phyloP scores from a whole-genome alignment of 768 basidiomycete species.

The Russula emetica region DNA sequence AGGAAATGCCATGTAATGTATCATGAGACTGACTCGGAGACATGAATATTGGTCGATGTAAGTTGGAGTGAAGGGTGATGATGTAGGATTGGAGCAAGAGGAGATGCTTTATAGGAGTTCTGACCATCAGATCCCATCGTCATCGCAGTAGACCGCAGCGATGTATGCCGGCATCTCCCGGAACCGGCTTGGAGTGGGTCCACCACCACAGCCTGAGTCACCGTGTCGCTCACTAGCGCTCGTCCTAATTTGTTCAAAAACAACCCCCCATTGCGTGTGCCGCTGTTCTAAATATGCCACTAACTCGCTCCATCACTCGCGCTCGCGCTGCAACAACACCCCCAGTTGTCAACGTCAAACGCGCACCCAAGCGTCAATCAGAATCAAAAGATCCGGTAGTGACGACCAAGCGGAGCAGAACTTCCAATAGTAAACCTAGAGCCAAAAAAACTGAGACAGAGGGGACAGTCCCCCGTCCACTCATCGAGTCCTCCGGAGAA shows the following conservation, averaged over 20 bases:
- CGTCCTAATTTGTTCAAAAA: not conserved
- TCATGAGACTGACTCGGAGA: conserved; percentile 27
- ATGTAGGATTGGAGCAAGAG: not conserved
- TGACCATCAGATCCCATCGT: not conserved
- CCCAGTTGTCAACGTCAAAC: conserved; percentile 5
- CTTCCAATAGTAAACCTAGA: conserved; percentile 11
- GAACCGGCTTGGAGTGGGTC: not conserved
- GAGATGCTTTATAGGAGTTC: conserved; percentile 5
- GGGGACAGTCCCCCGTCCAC: not conserved
- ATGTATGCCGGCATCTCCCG: not conserved
- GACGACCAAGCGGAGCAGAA: conserved; percentile 19
- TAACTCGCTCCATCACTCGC: conserved; percentile 31
- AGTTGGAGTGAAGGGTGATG: not conserved
- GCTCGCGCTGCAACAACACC: not conserved
- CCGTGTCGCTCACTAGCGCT: not conserved
- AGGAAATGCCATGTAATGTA: not conserved
- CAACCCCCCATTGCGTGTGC: not conserved
- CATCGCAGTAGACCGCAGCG: not conserved
- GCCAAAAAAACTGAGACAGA: not conserved
- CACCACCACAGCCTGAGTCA: not conserved
- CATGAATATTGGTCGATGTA: conserved; percentile 21
- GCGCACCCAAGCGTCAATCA: conserved; percentile 11
- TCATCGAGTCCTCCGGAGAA: conserved; percentile 7
- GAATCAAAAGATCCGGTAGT: not conserved
- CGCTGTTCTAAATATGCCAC: conserved; percentile 25